Evolutionary conservation across 345 rosid genomes (phyloP), one percentile per base, ranked within the genome.

Genomic region (Salix koriyanagi): DNA sequence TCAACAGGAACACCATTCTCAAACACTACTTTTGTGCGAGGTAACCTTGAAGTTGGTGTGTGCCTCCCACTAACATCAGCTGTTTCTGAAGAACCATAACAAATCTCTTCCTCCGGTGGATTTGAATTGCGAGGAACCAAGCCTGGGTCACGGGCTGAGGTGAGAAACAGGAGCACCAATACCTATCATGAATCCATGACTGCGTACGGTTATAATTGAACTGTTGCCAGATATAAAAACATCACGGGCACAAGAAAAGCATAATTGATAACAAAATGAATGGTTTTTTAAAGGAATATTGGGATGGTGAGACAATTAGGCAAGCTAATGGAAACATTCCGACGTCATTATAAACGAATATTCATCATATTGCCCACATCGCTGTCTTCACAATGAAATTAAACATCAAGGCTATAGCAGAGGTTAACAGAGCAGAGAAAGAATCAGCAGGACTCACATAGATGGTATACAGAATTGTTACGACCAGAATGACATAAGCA

Each of bases 141-240:
- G 42, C 91, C 91, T 3, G 91, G 91, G 75, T 88, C 91, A 42
- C 77, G 71, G 26, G 86, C 75, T 36, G 91, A 83, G 68, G 89
- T 86, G 77, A 85, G 87, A 73, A 85, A 72, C 46, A 88, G 89
- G 52, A 85, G 76, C 61, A 74, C 83, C 83, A 88, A 48, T 37
- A 86, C 89, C 89, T 88, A 72, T 72, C 66, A 76, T 50, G 46
- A 79, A 39, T 32, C 34, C 58, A 52, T 62, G 69, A 41, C 42
- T 61, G 76, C 67, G 65, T 26, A 69, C 67, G 67, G 56, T 81
- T 74, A 71, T 44, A 67, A 32, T 6, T 64, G 42, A 12, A 25
- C 11, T 15, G 32, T 69, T 39, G 30, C 37, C 69, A 75, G 32
- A 44, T 36, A 7, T 41, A 36, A 36, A 15, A 5, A 46, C 3